Conservation (phyloP, 306 rosid species). For the Carpinus viminea region DNA sequence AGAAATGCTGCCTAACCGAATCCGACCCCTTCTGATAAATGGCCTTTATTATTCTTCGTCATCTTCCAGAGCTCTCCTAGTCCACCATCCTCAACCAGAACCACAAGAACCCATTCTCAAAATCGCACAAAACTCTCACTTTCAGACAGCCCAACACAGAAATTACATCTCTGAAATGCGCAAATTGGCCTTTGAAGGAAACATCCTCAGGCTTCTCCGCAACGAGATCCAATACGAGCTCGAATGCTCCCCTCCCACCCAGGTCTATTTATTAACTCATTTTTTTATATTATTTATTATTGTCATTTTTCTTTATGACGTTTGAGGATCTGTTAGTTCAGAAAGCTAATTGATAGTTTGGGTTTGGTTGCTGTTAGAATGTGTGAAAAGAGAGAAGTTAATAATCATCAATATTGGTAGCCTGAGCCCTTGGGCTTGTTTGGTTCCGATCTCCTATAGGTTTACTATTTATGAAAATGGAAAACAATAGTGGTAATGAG, state of each 20-base stretch:
- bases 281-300: neutral
- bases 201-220: conserved; percentile 67
- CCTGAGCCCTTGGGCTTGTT: neutral
- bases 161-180: conserved; percentile 69
- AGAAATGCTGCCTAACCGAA: conserved; percentile 54
- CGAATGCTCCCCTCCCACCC: conserved; percentile 50
- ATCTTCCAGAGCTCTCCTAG: conserved; percentile 11
- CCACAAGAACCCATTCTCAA: conserved; percentile 10
- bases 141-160: conserved; percentile 33
- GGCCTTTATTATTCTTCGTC: conserved; percentile 26
- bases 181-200: conserved; percentile 69
- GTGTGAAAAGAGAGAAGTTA: neutral
- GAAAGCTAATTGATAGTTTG: neutral
- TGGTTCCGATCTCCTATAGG: neutral
- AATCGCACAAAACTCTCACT: conserved; percentile 14
- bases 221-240: conserved; percentile 73
- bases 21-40: conserved; percentile 49
- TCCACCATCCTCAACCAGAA: conserved; percentile 22
- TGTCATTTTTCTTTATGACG: neutral
- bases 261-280: conserved; percentile 21
- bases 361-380: conserved; percentile 7
- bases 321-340: neutral
- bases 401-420: neutral
- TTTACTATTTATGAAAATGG: neutral
- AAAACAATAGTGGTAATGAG: neutral